Percentiles rank a stretch among this genome's conserved stretches.
Conservation (phyloP, 1,139 yeast species). For the Zygoascus hellenicus region DNA sequence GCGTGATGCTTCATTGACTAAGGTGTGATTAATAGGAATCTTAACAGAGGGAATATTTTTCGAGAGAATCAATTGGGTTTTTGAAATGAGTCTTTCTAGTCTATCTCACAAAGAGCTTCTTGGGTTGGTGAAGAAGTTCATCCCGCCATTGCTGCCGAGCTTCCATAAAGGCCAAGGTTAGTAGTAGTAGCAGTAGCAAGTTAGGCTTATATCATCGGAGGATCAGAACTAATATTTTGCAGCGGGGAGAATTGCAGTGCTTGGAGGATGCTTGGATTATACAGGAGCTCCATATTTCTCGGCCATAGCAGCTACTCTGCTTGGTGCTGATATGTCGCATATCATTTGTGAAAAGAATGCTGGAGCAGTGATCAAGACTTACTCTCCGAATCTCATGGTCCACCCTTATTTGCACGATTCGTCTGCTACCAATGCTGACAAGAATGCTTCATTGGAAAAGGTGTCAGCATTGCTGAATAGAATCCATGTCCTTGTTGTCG, state of each 20-base stretch:
- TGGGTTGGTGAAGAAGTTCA: constrained; percentile 41
- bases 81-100: constrained; percentile 1
- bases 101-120: constrained; percentile 15
- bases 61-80: no score
- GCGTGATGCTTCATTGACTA: no score
- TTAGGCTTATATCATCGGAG: neutral
- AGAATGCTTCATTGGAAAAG: constrained; percentile 45
- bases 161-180: constrained; percentile 82
- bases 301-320: constrained; percentile 73
- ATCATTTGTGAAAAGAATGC: constrained; percentile 77
- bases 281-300: constrained; percentile 97
- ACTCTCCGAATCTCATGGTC: constrained; percentile 92
- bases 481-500: constrained; percentile 77
- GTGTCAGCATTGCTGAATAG: constrained; percentile 52
- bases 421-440: constrained; percentile 25
- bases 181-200: constrained; percentile 11
- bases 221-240: neutral
- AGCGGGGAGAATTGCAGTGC: constrained; percentile 77
- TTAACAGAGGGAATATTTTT: no score
- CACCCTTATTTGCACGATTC: constrained; percentile 67
- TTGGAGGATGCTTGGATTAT: constrained; percentile 93
- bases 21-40: no score
- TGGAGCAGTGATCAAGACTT: constrained; percentile 73
- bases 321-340: constrained; percentile 88
- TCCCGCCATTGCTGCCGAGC: constrained; percentile 70